Percentiles rank a stretch among this genome's conserved stretches.
phyloP scores from a whole-genome alignment of 495 filamentous ascomycete genomes.

The Penicillium longicatenatum region DNA sequence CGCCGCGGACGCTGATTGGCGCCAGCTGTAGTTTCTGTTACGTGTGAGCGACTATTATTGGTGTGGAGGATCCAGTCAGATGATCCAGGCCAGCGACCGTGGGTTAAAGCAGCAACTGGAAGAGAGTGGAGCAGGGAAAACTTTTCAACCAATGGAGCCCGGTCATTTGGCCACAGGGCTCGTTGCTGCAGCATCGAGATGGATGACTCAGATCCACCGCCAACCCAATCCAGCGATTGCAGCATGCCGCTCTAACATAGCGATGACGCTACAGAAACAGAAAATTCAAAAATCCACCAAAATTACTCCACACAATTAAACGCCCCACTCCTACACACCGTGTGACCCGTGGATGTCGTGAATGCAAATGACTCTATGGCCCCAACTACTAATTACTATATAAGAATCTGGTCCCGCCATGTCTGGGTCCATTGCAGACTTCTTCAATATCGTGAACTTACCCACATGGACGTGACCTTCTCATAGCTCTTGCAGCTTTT shows the following conservation, averaged over 20 bases:
- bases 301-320: slow-evolving; percentile 17
- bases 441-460: slow-evolving; percentile 5
- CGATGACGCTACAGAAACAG: slow-evolving; percentile 18
- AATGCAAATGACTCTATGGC: slow-evolving; percentile 22
- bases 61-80: slow-evolving; percentile 27
- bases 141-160: slow-evolving; percentile 4
- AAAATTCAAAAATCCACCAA: slow-evolving; percentile 18
- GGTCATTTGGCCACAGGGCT: background rate
- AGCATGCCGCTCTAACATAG: slow-evolving; percentile 12
- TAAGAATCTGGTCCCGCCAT: slow-evolving; percentile 20
- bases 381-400: slow-evolving; percentile 12
- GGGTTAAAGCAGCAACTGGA: slow-evolving; percentile 19
- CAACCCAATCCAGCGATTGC: background rate
- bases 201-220: slow-evolving; percentile 8
- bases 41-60: slow-evolving; percentile 32
- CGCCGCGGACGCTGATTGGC: slow-evolving; percentile 32
- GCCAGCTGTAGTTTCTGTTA: slow-evolving; percentile 39
- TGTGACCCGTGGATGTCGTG: slow-evolving; percentile 35
- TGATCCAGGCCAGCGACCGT: slow-evolving; percentile 22
- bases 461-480: slow-evolving; percentile 23
- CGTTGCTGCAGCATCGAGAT: slow-evolving; percentile 14
- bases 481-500: slow-evolving; percentile 21
- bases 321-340: slow-evolving; percentile 13
- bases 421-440: slow-evolving; percentile 6
- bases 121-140: background rate